Conservation (phyloP, 441 rosid genomes). For the Mallotus repandus region DNA sequence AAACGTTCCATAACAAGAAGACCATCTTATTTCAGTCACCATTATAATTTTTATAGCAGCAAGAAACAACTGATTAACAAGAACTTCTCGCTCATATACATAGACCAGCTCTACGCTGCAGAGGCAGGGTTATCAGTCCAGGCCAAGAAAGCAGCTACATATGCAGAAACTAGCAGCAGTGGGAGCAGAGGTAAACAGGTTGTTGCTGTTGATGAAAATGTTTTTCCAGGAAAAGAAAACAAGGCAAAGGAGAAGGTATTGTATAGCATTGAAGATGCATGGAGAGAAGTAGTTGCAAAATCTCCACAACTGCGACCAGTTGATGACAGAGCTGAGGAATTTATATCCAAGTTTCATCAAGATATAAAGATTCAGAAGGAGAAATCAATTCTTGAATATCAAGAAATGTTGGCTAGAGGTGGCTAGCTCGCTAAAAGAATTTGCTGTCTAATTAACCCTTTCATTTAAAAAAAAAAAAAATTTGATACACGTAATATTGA, state of each 20-base stretch:
- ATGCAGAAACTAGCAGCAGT: constrained; percentile 32
- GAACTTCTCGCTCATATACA: constrained; percentile 37
- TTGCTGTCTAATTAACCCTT: too few species aligned
- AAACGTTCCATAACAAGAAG: constrained; percentile 42
- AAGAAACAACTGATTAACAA: constrained; percentile 18
- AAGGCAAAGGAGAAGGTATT: constrained; percentile 24
- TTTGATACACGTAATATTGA: neutral
- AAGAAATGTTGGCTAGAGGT: constrained; percentile 70
- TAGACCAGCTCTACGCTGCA: constrained; percentile 41
- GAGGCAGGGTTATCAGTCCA: constrained; percentile 17
- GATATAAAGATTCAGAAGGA: constrained; percentile 63
- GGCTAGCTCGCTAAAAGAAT: constrained; percentile 18
- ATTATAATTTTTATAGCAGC: constrained; percentile 1
- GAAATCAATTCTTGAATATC: constrained; percentile 50
- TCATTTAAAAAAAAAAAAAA: too few species aligned
- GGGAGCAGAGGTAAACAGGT: constrained; percentile 12
- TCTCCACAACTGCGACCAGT: constrained; percentile 73
- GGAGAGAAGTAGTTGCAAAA: constrained; percentile 65
- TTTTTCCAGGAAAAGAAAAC: constrained; percentile 11
- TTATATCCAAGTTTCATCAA: constrained; percentile 54
- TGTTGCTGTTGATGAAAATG: constrained; percentile 26
- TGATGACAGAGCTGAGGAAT: constrained; percentile 72
- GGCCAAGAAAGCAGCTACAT: constrained; percentile 17
- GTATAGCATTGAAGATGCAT: constrained; percentile 61
- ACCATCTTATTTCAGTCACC: neutral